Percentiles rank a stretch among this genome's conserved stretches.
phyloP scores from a whole-genome alignment of 2,329 filamentous ascomycete genomes.

The Pyrenophora seminiperda region DNA sequence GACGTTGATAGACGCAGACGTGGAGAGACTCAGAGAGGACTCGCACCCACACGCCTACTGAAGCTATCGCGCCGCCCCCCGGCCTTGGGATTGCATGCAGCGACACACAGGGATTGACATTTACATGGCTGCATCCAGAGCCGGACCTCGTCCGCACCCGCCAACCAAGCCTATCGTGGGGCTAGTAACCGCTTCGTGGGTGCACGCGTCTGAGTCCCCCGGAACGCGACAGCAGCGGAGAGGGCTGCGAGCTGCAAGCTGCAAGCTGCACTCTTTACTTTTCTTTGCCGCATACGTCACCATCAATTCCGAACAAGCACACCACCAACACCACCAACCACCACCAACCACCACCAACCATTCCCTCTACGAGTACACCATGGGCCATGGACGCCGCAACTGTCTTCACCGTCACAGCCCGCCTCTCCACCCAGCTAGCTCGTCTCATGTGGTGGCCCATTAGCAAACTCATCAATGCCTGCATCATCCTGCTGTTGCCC shows the following conservation, averaged over 20 bases:
- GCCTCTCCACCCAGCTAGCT: background rate
- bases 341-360: slow-evolving; percentile 12
- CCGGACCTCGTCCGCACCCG: slow-evolving; percentile 24
- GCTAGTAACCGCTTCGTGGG: slow-evolving; percentile 1
- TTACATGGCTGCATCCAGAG: slow-evolving; percentile 23
- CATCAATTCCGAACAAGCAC: background rate
- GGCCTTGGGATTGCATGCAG: slow-evolving; percentile 27
- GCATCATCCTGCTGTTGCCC: slow-evolving; percentile 53
- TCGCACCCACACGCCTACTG: background rate
- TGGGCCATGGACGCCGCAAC: slow-evolving; percentile 39
- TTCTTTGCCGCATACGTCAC: slow-evolving; percentile 10
- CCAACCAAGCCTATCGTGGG: slow-evolving; percentile 21
- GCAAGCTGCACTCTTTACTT: no score
- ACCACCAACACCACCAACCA: background rate
- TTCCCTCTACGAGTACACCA: no score
- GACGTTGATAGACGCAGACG: no score
- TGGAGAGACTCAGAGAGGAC: background rate
- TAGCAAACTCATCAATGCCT: slow-evolving; percentile 45
- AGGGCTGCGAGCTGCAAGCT: no score
- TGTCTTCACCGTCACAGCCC: slow-evolving; percentile 33
- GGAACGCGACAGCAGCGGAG: no score
- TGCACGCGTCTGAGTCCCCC: background rate
- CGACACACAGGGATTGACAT: slow-evolving; percentile 29
- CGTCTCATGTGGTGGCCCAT: slow-evolving; percentile 49
- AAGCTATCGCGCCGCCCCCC: slow-evolving; percentile 15